These are phyloP conservation scores for Vitis hybrid DNA, from an alignment of 177 flowering plant genomes.

Conservation along the genomic window DNA sequence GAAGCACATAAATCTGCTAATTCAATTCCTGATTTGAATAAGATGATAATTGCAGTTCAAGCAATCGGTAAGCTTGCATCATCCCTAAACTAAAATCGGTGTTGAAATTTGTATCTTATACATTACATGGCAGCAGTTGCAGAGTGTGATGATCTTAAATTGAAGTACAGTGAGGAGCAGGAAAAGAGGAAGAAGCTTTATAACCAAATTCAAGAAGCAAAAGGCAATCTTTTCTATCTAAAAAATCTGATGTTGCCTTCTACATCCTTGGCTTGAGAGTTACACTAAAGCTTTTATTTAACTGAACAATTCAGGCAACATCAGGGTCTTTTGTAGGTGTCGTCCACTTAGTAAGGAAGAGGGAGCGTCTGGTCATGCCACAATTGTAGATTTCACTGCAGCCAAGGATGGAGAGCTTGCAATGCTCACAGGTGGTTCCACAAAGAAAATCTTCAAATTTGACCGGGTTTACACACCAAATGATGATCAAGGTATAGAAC, in stretches of 20 bases:
- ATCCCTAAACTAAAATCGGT: background rate
- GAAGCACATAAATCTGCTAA: conserved; percentile 88
- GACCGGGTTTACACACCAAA: conserved; percentile 87
- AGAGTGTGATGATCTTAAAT: conserved; percentile 87
- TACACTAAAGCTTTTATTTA: background rate
- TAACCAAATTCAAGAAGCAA: conserved; percentile 84
- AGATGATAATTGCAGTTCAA: conserved; percentile 84
- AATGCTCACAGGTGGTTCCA: conserved; percentile 47
- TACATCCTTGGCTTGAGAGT: background rate
- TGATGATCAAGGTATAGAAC: conserved; percentile 78
- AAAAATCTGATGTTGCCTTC: background rate
- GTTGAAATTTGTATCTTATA: conserved; percentile 1
- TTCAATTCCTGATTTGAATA: conserved; percentile 83
- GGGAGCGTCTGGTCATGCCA: conserved; percentile 46
- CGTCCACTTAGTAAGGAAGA: conserved; percentile 84
- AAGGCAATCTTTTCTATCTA: conserved; percentile 47
- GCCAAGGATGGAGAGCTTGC: conserved; percentile 93
- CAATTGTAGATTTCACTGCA: conserved; percentile 72
- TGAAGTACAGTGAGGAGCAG: conserved; percentile 80
- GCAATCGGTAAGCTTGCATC: conserved; percentile 41
- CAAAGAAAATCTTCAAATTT: conserved; percentile 77
- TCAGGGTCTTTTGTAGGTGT: conserved; percentile 97
- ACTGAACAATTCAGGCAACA: conserved; percentile 63
- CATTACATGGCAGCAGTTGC: conserved; percentile 41
- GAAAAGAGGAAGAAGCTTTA: conserved; percentile 74